Conservation (phyloP, 306 rosid species). For the Comarum palustre region DNA sequence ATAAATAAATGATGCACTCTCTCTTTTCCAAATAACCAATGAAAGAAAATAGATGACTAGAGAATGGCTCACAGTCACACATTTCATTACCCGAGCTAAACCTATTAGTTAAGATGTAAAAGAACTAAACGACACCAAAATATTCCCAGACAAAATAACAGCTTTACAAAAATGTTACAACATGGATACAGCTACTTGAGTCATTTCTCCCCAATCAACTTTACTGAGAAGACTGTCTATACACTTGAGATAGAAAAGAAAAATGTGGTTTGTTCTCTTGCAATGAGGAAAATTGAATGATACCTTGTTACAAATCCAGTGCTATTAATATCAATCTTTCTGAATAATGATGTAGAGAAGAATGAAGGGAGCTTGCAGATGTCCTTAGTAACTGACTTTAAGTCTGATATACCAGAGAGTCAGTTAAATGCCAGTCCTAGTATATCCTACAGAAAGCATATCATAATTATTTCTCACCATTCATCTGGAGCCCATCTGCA, state of each 20-base stretch:
- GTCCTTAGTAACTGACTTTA: conserved; percentile 79
- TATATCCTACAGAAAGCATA: conserved; percentile 25
- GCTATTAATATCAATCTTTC: conserved; percentile 70
- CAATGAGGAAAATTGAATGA: conserved; percentile 20
- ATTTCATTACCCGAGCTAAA: background rate
- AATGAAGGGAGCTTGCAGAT: conserved; percentile 97
- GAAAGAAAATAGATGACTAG: background rate
- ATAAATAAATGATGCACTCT: background rate
- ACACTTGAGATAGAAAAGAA: background rate
- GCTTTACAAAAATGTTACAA: background rate
- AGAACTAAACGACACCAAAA: background rate
- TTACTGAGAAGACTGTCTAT: background rate
- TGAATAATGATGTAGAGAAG: conserved; percentile 68
- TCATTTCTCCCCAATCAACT: background rate
- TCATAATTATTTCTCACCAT: conserved; percentile 59
- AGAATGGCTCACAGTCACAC: background rate
- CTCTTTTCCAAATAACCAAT: background rate
- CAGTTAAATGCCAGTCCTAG: conserved; percentile 34
- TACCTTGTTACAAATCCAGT: conserved; percentile 88
- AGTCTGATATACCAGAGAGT: conserved; percentile 56
- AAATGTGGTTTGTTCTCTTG: background rate
- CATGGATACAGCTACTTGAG: background rate
- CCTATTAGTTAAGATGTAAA: background rate
- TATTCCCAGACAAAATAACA: background rate
- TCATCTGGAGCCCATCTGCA: conserved; percentile 69